Evolutionary conservation across 306 rosid genomes (phyloP).

Genomic region (Vigna angularis): DNA sequence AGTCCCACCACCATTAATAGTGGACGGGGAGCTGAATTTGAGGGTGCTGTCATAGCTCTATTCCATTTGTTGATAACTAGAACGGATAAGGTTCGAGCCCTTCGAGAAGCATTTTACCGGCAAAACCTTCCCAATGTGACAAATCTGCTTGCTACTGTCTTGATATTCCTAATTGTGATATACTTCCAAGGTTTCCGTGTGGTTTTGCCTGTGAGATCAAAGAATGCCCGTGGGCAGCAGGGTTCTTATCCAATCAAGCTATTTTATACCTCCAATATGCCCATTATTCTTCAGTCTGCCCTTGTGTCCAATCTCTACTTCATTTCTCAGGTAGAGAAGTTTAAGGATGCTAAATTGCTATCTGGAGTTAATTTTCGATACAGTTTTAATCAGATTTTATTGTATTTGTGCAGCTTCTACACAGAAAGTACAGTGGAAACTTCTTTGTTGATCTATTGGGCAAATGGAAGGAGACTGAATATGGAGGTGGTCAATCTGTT

Average conservation of each 20-base stretch:
- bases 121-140: constrained; percentile 68
- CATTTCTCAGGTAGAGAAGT: constrained; percentile 49
- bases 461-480: constrained; percentile 72
- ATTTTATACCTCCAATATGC: constrained; percentile 73
- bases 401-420: constrained; percentile 52
- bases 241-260: constrained; percentile 67
- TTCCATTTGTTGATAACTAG: constrained; percentile 62
- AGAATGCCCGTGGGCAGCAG: constrained; percentile 64
- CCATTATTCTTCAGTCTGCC: constrained; percentile 68
- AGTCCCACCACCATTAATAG: constrained; percentile 68
- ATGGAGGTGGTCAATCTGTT: constrained; percentile 64
- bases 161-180: constrained; percentile 63
- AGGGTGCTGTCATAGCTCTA: constrained; percentile 67
- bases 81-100: constrained; percentile 62
- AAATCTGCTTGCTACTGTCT: constrained; percentile 63
- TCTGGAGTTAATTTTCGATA: constrained; percentile 23
- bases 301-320: constrained; percentile 62
- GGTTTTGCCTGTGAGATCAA: constrained; percentile 65
- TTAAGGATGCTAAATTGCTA: constrained; percentile 22
- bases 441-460: constrained; percentile 68
- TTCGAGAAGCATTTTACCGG: constrained; percentile 66
- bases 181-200: constrained; percentile 70
- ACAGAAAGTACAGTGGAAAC: constrained; percentile 67
- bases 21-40: constrained; percentile 69
- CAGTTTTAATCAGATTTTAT: background rate